These are phyloP conservation scores for Xerocomus amazonicus DNA, from an alignment of 1,284 basidiomycete genomes.

Conservation along the genomic window DNA sequence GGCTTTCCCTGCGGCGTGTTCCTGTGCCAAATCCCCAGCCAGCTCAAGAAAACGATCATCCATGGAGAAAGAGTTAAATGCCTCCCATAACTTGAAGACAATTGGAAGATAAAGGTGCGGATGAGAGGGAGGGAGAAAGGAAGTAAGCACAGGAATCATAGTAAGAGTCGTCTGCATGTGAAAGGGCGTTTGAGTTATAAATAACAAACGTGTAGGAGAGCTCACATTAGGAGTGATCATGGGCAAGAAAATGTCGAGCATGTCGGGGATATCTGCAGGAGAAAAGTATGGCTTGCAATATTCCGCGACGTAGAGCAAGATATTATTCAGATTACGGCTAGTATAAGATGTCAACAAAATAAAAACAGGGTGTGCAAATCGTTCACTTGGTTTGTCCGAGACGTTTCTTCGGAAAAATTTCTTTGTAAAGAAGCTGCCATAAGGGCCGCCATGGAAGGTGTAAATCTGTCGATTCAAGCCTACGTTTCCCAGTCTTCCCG, in stretches of 20 bases:
- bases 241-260: slow-evolving; percentile 80
- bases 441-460: slow-evolving; percentile 61
- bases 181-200: not conserved
- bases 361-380: slow-evolving; percentile 37
- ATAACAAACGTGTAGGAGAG: not conserved
- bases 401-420: slow-evolving; percentile 58
- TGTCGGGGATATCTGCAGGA: slow-evolving; percentile 83
- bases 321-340: slow-evolving; percentile 32
- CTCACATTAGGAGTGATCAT: slow-evolving; percentile 26
- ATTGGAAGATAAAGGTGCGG: slow-evolving; percentile 68
- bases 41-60: slow-evolving; percentile 87
- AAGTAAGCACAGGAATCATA: slow-evolving; percentile 69
- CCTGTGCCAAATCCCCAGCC: slow-evolving; percentile 71
- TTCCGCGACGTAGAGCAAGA: slow-evolving; percentile 68
- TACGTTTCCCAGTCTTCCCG: slow-evolving; percentile 39
- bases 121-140: slow-evolving; percentile 72
- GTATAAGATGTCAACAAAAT: slow-evolving; percentile 8
- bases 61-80: slow-evolving; percentile 75
- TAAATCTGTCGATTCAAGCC: slow-evolving; percentile 53
- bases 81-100: slow-evolving; percentile 82
- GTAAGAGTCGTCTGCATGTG: slow-evolving; percentile 53
- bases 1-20: slow-evolving; percentile 65
- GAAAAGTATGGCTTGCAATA: slow-evolving; percentile 86
- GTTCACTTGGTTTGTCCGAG: slow-evolving; percentile 31
- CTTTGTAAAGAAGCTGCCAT: slow-evolving; percentile 57